phyloP scores from a whole-genome alignment of 169 alveolate genomes.

The Eimeria maxima region DNA sequence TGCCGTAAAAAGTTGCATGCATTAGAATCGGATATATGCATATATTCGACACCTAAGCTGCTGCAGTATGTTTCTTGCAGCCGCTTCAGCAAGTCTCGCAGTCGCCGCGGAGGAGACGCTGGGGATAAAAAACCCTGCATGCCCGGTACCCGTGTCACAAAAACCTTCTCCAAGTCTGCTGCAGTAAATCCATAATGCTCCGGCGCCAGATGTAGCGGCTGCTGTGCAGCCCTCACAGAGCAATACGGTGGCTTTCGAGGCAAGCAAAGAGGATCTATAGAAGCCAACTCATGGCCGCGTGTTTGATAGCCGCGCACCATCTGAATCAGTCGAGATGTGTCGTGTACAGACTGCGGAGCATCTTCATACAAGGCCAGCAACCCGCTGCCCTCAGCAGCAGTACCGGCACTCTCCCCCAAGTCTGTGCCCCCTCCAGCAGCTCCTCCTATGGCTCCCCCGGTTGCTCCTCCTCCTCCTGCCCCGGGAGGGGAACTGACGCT shows the following conservation, averaged over 20 bases:
- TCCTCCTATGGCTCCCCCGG: not conserved
- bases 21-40: slow-evolving; percentile 79
- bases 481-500: not conserved
- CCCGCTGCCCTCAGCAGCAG: slow-evolving; percentile 32
- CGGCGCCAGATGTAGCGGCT: slow-evolving; percentile 52
- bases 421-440: not conserved
- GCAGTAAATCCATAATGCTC: slow-evolving; percentile 82
- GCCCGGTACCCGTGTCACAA: slow-evolving; percentile 80
- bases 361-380: not conserved
- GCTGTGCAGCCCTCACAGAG: slow-evolving; percentile 45
- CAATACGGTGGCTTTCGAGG: slow-evolving; percentile 80
- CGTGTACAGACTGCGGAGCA: slow-evolving; percentile 77
- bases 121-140: slow-evolving; percentile 82
- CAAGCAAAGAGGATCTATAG: slow-evolving; percentile 57
- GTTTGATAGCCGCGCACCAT: slow-evolving; percentile 83
- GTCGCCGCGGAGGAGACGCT: slow-evolving; percentile 71
- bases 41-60: slow-evolving; percentile 81
- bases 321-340: slow-evolving; percentile 81
- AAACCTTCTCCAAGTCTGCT: slow-evolving; percentile 79
- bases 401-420: not conserved
- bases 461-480: not conserved
- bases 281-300: slow-evolving; percentile 83
- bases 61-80: slow-evolving; percentile 83
- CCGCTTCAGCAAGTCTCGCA: slow-evolving; percentile 73
- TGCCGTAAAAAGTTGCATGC: slow-evolving; percentile 82